These are phyloP conservation scores for Orbilia javanica DNA, from an alignment of 2,329 filamentous ascomycete species.

Conservation along the genomic window DNA sequence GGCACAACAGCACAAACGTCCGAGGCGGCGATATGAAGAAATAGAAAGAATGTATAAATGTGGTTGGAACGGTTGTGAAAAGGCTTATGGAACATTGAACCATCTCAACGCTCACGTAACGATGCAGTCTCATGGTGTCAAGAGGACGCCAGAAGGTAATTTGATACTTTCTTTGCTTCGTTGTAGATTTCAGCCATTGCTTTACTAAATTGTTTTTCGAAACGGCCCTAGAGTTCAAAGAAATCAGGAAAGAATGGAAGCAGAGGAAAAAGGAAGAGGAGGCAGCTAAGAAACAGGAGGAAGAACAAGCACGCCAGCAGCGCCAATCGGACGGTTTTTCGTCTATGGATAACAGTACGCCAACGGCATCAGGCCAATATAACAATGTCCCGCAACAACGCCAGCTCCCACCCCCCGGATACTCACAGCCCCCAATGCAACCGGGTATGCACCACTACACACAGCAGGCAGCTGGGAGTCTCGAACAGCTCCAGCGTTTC, in stretches of 20 bases:
- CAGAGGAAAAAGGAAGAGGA: conserved; percentile 99
- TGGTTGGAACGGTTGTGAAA: conserved; percentile 97
- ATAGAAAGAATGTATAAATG: conserved; percentile 99
- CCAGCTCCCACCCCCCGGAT: conserved; percentile 81
- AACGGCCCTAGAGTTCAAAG: conserved; percentile 84
- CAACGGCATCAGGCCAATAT: conserved; percentile 69
- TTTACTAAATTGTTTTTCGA: conserved; percentile 8
- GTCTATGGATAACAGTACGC: conserved; percentile 68
- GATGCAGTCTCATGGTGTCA: conserved; percentile 96
- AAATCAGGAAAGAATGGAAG: conserved; percentile 99
- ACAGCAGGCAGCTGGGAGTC: conserved; percentile 68
- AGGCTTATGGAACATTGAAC: conserved; percentile 97
- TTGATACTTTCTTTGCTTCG: conserved; percentile 54
- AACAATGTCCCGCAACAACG: conserved; percentile 71
- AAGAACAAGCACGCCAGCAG: conserved; percentile 80
- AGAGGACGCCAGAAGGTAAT: conserved; percentile 97
- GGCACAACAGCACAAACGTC: conserved; percentile 95
- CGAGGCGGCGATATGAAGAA: conserved; percentile 92
- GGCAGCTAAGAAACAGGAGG: conserved; percentile 85
- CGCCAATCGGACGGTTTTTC: conserved; percentile 68
- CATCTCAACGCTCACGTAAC: conserved; percentile 98
- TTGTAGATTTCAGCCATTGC: background rate
- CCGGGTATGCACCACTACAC: conserved; percentile 75
- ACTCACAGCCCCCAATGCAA: conserved; percentile 72
- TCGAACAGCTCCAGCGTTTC: conserved; percentile 59